phyloP scores from a whole-genome alignment of 2,329 filamentous ascomycete species.

The Aspergillus sergii region DNA sequence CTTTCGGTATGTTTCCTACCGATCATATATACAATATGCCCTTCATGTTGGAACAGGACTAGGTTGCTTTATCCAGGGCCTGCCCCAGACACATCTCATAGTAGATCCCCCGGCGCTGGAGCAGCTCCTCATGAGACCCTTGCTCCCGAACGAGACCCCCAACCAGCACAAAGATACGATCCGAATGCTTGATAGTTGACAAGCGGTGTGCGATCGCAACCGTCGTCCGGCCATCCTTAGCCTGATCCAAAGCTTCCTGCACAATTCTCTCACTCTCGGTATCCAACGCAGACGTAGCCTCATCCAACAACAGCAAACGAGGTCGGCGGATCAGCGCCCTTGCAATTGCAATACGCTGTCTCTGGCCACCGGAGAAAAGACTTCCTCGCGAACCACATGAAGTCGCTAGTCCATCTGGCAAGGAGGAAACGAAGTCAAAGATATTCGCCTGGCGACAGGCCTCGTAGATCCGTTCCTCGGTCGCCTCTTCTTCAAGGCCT shows the following conservation, averaged over 20 bases:
- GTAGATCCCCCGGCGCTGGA: slow-evolving; percentile 24
- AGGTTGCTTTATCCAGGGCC: slow-evolving; percentile 4
- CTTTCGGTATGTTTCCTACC: neutral
- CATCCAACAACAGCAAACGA: slow-evolving; percentile 45
- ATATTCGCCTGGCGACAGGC: slow-evolving; percentile 40
- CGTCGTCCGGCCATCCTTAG: slow-evolving; percentile 29
- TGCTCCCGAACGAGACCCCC: slow-evolving; percentile 42
- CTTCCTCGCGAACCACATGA: slow-evolving; percentile 37
- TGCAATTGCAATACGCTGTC: slow-evolving; percentile 48
- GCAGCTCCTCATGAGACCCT: slow-evolving; percentile 44
- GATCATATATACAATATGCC: neutral
- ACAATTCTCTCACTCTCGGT: slow-evolving; percentile 36
- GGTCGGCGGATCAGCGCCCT: slow-evolving; percentile 45
- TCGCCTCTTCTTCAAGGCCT: slow-evolving; percentile 39
- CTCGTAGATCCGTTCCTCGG: slow-evolving; percentile 34
- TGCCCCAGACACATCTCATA: slow-evolving; percentile 10
- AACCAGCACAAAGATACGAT: slow-evolving; percentile 37
- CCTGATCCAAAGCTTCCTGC: slow-evolving; percentile 24
- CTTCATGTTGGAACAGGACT: neutral
- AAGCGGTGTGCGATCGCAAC: slow-evolving; percentile 43
- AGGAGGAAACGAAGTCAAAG: slow-evolving; percentile 40
- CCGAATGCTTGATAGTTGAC: slow-evolving; percentile 37
- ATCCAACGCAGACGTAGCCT: slow-evolving; percentile 47
- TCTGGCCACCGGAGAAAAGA: slow-evolving; percentile 44
- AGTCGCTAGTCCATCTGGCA: slow-evolving; percentile 42